Evolutionary conservation across 805 yeast genomes (phyloP), one percentile per base, ranked within the genome.

Genomic region (Saccharomyces mikatae): DNA sequence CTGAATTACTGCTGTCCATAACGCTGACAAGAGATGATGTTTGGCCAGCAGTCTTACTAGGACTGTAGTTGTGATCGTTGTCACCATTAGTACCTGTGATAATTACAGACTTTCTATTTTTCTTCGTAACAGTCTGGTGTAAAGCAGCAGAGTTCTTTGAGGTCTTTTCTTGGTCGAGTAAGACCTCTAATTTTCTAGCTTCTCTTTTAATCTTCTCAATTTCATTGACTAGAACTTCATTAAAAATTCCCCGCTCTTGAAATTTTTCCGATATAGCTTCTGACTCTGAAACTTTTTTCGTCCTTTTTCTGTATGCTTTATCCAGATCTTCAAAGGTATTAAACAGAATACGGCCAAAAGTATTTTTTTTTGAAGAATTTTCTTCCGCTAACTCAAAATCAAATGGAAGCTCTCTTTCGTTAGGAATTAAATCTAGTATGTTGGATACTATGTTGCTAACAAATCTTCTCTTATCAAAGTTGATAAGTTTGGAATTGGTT

Each of bases 391-490:
- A 2, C 6, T 36, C 44, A 36, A 21, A 8, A 17, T 36, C 22
- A 36, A 36, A 17, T 21, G 58, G n/a, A 56, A 58, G 9, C 52
- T 56, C 17, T 52, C 57, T 10, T 49, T 32, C 10, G 28, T 54
- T 13, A 6, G 70, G 70, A 32, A 72, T 68, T 70, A 81, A 65
- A 53, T 76, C 80, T 48, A 76, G 59, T 17, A 83, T 75, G 57
- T 82, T 82, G 24, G 80, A 72, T 36, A 86, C 73, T 56, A 85
- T 74, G 62, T 84, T 82, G 69, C 80, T 81, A 4, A 81, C 80
- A 68, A 82, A 86, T 52, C 92, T 76, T 56, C 86, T 78, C 71
- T 92, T 92, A 69, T 89, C 96, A 70, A 91, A 92, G 65, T 92
- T 91, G 61, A 91, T 81, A 57, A 86, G 72, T 32, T 77, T 74